Evolutionary conservation across 2,329 filamentous ascomycete species (phyloP).

Genomic region (Zymoseptoria ardabiliae): DNA sequence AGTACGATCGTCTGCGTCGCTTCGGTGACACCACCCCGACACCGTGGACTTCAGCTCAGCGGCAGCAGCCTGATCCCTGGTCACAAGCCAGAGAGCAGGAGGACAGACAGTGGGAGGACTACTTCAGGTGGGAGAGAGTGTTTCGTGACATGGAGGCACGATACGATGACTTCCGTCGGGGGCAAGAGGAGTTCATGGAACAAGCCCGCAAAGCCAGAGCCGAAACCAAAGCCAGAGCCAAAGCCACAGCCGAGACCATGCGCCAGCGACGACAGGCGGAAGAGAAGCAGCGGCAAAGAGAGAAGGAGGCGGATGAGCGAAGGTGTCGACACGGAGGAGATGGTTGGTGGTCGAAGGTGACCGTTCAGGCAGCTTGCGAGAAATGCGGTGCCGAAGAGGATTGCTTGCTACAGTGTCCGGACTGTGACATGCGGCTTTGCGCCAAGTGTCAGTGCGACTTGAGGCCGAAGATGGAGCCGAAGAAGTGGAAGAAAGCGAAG

Average conservation of each 20-base stretch:
- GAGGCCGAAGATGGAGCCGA: neutral
- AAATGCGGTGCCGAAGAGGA: neutral
- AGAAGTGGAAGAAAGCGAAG: neutral
- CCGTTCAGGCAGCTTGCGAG: neutral
- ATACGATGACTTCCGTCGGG: neutral
- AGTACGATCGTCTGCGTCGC: conserved; percentile 30
- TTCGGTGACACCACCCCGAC: conserved; percentile 12
- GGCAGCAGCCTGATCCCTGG: neutral
- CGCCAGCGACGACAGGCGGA: neutral
- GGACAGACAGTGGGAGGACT: neutral
- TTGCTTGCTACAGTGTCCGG: neutral
- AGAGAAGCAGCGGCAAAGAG: neutral
- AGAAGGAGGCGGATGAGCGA: neutral
- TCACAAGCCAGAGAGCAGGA: conserved; percentile 5
- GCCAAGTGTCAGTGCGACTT: neutral
- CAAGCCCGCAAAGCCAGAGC: neutral
- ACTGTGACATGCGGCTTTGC: neutral
- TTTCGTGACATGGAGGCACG: neutral
- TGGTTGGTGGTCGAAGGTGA: neutral
- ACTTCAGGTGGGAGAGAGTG: neutral
- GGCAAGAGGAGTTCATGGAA: neutral
- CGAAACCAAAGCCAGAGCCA: neutral
- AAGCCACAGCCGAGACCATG: neutral
- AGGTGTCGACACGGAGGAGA: neutral
- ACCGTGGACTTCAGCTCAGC: neutral